phyloP scores from a whole-genome alignment of 2,329 filamentous ascomycete species.

The Neocatenulostroma microsporum region DNA sequence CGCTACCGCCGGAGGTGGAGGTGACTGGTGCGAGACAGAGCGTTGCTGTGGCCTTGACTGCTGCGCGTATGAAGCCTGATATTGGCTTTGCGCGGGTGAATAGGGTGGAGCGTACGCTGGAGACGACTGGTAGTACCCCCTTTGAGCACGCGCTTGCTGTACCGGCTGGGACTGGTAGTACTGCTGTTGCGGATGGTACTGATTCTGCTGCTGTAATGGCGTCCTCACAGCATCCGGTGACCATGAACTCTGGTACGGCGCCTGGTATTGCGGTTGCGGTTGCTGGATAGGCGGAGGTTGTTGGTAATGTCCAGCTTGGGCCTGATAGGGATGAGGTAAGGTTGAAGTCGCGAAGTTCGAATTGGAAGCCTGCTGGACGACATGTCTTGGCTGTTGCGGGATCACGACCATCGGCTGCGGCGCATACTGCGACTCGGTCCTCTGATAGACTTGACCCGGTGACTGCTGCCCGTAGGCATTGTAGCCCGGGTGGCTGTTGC shows the following conservation, averaged over 20 bases:
- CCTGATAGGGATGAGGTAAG: conserved; percentile 1
- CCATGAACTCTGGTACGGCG: neutral
- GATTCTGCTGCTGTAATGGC: neutral
- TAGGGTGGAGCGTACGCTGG: too few species aligned
- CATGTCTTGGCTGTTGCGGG: conserved; percentile 5
- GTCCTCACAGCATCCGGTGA: neutral
- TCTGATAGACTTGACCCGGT: conserved; percentile 1
- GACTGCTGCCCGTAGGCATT: conserved; percentile 5
- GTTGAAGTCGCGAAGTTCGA: conserved; percentile 2
- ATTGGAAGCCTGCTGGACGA: conserved; percentile 1
- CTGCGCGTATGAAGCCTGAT: too few species aligned
- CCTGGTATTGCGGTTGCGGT: conserved; percentile 20
- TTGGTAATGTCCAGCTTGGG: conserved; percentile 19
- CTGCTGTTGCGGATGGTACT: conserved; percentile 23
- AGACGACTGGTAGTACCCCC: conserved; percentile 6
- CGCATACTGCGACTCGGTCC: conserved; percentile 2
- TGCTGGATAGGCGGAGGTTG: conserved; percentile 25
- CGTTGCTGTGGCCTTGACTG: too few species aligned
- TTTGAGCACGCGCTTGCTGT: conserved; percentile 2
- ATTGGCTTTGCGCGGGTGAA: too few species aligned
- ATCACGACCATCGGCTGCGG: conserved; percentile 5
- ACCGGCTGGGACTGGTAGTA: conserved; percentile 14
- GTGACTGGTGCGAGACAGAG: too few species aligned
- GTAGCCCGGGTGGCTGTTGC: conserved; percentile 3
- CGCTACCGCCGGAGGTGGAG: too few species aligned